Evolutionary conservation across 345 rosid genomes (phyloP).

Genomic region (Linum trigynum): DNA sequence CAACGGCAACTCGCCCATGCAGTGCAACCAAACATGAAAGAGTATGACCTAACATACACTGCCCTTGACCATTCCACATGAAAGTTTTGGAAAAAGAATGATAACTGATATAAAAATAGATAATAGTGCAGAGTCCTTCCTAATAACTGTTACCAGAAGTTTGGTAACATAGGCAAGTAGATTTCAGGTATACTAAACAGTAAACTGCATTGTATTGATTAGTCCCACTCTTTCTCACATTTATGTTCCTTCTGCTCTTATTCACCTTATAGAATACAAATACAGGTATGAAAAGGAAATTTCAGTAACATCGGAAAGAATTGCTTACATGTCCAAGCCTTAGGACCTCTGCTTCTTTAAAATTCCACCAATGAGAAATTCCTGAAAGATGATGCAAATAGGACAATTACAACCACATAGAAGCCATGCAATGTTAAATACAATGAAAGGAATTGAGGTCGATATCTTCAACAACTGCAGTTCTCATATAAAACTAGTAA

Average conservation of each 20-base stretch:
- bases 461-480: too few relatives aligned
- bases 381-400: constrained; percentile 32
- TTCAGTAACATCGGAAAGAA: not conserved
- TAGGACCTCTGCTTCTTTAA: constrained; percentile 68
- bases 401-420: not conserved
- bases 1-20: not conserved
- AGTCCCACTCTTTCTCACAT: not conserved
- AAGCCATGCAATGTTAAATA: too few relatives aligned
- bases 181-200: not conserved
- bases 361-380: constrained; percentile 51
- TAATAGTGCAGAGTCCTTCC: not conserved
- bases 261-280: constrained; percentile 4
- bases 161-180: not conserved
- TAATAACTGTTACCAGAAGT: not conserved
- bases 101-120: not conserved
- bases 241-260: not conserved
- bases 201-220: not conserved
- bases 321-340: constrained; percentile 81
- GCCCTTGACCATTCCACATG: not conserved
- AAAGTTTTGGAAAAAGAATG: not conserved
- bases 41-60: too few relatives aligned
- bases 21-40: too few relatives aligned
- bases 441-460: too few relatives aligned
- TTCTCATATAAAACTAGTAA: too few relatives aligned
- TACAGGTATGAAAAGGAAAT: not conserved